Evolutionary conservation across 345 rosid species (phyloP), one percentile per base, ranked within the genome.

Genomic region (Aethionema arabicum): DNA sequence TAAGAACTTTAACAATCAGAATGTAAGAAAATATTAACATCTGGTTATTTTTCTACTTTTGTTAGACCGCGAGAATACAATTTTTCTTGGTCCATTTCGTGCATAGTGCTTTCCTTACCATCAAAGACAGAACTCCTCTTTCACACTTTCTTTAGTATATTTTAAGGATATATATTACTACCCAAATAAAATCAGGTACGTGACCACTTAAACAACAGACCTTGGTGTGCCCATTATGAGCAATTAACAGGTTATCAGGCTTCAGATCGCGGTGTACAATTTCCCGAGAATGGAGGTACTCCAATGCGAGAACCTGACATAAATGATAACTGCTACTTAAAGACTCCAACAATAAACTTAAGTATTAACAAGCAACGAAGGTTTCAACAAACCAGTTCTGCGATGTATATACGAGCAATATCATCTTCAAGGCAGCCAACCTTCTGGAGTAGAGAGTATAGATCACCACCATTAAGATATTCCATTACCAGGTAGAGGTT

Each of bases 401-500:
- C 85, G 4, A 88, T 79, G 60, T 88, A 88, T 77, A 83, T 73
- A 62, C 90, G 96, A 63, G 91, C 87, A 46, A 85, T 72, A 32
- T 77, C 83, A 66, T 83, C 91, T 41, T 82, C 95, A 73, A 88
- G 91, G 72, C 89, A 88, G 61, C 91, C 87, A 60, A 88, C 80
- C 73, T 85, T 88, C 66, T 79, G 75, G 62, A 88, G 87, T 78
- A 88, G 67, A 53, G 91, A 85, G 76, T 80, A 88, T 9, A 88
- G 73, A 72, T 88, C 96, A 65, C 96, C 96, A 21, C 91, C 96
- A 72, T 80, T 85, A 60, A 88, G 96, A 74, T 88, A 88, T 75
- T 88, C 96, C 96, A 88, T 88, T 44, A 88, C 96, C 82, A 88
- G 75, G 72, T 88, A 88, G 47, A 88, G 96, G 70, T 88, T 85